phyloP scores from a whole-genome alignment of 2,329 filamentous ascomycete species.

The Ophiostoma ulmi region DNA sequence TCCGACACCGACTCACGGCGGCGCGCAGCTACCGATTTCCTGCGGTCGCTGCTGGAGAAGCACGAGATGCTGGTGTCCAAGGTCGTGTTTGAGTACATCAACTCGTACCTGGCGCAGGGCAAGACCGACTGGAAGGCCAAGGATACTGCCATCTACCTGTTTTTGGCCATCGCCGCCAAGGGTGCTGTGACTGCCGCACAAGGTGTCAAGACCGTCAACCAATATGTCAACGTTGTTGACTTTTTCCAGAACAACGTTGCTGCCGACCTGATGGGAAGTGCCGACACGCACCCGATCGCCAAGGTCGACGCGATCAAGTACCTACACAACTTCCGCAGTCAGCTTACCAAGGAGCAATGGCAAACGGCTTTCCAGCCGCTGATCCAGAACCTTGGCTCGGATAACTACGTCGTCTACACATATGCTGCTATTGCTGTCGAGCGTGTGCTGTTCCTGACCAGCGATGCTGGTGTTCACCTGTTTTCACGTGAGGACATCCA shows the following conservation, averaged over 20 bases:
- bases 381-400: constrained; percentile 82
- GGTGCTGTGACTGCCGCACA: constrained; percentile 80
- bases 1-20: constrained; percentile 92
- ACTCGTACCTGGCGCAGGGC: constrained; percentile 75
- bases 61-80: constrained; percentile 80
- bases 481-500: constrained; percentile 75
- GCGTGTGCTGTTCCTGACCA: constrained; percentile 76
- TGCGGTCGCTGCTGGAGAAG: constrained; percentile 80
- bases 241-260: constrained; percentile 95
- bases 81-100: constrained; percentile 82
- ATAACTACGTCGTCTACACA: constrained; percentile 94
- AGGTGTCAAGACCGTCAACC: constrained; percentile 86
- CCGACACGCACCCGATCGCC: constrained; percentile 71
- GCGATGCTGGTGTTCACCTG: constrained; percentile 68
- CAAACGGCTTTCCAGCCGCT: constrained; percentile 81
- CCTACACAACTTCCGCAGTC: constrained; percentile 92
- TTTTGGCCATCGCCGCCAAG: constrained; percentile 89
- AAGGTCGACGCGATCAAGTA: constrained; percentile 99
- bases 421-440: constrained; percentile 98
- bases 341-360: constrained; percentile 89
- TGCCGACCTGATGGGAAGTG: constrained; percentile 70
- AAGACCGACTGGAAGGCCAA: constrained; percentile 92
- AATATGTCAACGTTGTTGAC: constrained; percentile 80
- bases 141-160: constrained; percentile 96
- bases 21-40: constrained; percentile 88